These are phyloP conservation scores for Cyclospora cayetanensis DNA, from an alignment of 169 alveolate species.

Conservation along the genomic window DNA sequence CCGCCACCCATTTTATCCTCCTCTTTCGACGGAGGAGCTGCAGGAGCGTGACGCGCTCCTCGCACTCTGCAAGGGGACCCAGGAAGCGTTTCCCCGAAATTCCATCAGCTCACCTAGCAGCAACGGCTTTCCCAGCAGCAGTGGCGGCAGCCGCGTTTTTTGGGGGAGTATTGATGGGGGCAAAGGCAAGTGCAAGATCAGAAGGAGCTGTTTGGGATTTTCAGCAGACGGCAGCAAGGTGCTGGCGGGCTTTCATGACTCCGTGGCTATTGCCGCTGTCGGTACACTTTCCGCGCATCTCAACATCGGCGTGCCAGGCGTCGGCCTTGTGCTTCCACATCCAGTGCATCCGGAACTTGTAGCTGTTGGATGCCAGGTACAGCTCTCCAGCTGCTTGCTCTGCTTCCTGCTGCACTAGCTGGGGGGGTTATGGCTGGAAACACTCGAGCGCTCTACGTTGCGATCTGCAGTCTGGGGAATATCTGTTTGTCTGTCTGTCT, in stretches of 20 bases:
- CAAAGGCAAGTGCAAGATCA: not conserved
- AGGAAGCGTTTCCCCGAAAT: not conserved
- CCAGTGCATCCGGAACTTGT: not conserved
- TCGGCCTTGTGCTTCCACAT: not conserved
- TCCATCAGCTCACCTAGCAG: too few species aligned
- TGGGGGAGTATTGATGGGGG: not conserved
- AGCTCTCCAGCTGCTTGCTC: not conserved
- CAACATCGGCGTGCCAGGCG: not conserved
- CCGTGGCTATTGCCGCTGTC: not conserved
- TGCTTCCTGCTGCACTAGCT: not conserved
- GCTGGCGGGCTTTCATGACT: not conserved
- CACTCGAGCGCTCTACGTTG: not conserved
- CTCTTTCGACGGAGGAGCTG: not conserved
- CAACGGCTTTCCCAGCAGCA: not conserved
- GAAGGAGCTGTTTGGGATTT: constrained; percentile 8
- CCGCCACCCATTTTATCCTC: not conserved
- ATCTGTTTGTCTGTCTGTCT: too few species aligned
- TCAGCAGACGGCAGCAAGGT: constrained; percentile 6
- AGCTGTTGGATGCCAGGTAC: not conserved
- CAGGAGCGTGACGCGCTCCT: not conserved
- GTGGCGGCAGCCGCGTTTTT: not conserved
- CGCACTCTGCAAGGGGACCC: not conserved
- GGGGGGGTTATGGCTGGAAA: not conserved
- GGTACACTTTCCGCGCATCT: not conserved
- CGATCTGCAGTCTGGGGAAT: too few species aligned